phyloP scores from a whole-genome alignment of 2,329 filamentous ascomycete genomes.

The Neocucurbitaria cava region DNA sequence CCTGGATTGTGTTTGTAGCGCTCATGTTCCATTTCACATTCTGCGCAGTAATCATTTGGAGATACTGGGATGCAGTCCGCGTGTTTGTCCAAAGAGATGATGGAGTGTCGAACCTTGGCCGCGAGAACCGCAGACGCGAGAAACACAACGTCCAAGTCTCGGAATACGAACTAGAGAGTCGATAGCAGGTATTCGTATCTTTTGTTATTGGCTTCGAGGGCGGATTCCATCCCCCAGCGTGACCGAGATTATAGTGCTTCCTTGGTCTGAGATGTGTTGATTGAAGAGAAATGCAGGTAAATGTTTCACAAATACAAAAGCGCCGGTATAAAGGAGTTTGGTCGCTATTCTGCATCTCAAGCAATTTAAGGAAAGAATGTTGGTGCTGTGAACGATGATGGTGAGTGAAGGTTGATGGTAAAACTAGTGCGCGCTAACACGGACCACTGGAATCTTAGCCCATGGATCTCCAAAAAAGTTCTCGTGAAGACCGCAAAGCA shows the following conservation, averaged over 20 bases:
- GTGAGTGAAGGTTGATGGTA: neutral
- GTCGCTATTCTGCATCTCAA: too few relatives aligned
- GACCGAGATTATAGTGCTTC: neutral
- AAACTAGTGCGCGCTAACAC: neutral
- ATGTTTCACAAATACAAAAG: neutral
- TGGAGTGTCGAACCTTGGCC: constrained; percentile 14
- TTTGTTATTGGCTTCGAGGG: neutral
- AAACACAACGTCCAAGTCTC: neutral
- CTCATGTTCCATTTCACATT: constrained; percentile 25
- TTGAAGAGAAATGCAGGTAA: neutral
- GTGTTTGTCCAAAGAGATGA: constrained; percentile 28
- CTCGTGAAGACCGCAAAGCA: neutral
- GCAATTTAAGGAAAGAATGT: neutral
- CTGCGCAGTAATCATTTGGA: constrained; percentile 18
- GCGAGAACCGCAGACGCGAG: constrained; percentile 1
- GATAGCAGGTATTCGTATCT: neutral
- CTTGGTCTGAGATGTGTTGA: neutral
- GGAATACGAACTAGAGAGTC: neutral
- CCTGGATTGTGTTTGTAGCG: constrained; percentile 19
- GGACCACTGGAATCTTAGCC: constrained; percentile 4
- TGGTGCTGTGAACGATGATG: neutral
- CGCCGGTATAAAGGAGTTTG: too few relatives aligned
- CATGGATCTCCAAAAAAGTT: constrained; percentile 11
- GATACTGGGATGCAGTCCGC: constrained; percentile 24
- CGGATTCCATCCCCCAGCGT: neutral